Conservation (phyloP, 306 rosid genomes). For the Begonia masoniana region DNA sequence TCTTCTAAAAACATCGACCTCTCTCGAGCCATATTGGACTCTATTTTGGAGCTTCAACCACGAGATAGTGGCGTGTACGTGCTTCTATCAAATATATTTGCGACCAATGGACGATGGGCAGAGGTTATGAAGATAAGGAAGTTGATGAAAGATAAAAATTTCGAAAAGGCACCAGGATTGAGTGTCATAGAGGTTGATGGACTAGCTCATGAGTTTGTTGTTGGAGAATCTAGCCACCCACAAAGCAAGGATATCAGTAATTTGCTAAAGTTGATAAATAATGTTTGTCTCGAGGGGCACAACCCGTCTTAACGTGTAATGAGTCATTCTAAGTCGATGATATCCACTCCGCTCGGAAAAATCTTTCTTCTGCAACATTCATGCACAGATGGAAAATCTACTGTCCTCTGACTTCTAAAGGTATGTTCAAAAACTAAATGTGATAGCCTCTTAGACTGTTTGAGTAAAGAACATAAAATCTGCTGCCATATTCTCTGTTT, state of each 20-base stretch:
- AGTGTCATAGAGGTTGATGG: conserved; percentile 59
- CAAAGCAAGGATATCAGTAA: conserved; percentile 33
- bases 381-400: too few species aligned
- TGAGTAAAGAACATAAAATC: too few species aligned
- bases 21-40: conserved; percentile 35
- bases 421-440: too few species aligned
- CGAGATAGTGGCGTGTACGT: conserved; percentile 68
- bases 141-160: conserved; percentile 63
- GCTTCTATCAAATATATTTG: conserved; percentile 64
- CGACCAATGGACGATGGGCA: conserved; percentile 51
- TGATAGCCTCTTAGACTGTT: too few species aligned
- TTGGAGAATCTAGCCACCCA: conserved; percentile 47
- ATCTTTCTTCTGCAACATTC: too few species aligned
- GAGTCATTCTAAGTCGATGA: neutral
- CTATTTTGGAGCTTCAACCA: conserved; percentile 31
- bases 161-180: conserved; percentile 53
- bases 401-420: too few species aligned
- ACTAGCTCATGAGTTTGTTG: conserved; percentile 46
- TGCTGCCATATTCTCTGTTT: too few species aligned
- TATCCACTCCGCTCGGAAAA: too few species aligned
- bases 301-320: neutral
- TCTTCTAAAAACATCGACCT: conserved; percentile 36
- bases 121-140: conserved; percentile 55
- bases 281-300: conserved; percentile 27
- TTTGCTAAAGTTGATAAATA: conserved; percentile 32